Evolutionary conservation across 768 basidiomycete genomes (phyloP).

Genomic region (Tulasnella sp.): DNA sequence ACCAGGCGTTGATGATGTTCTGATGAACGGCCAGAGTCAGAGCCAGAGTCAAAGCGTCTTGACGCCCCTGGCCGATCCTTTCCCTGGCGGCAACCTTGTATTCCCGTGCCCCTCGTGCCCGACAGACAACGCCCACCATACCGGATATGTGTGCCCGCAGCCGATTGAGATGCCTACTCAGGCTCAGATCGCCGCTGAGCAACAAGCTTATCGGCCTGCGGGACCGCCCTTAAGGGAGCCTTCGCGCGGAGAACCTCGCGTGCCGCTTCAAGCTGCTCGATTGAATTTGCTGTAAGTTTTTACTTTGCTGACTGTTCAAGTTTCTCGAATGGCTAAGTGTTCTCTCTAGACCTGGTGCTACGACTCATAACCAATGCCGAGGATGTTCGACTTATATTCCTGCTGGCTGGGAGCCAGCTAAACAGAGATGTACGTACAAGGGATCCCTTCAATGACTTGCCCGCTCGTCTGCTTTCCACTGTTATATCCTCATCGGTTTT

Average conservation of each 20-base stretch:
- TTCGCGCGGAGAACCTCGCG: not conserved
- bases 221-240: conserved; percentile 5
- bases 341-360: conserved; percentile 2
- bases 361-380: conserved; percentile 1
- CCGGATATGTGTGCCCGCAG: conserved; percentile 5
- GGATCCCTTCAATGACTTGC: not conserved
- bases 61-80: not conserved
- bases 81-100: conserved; percentile 5
- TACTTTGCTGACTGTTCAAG: not conserved
- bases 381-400: conserved; percentile 14
- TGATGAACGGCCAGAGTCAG: conserved; percentile 6
- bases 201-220: conserved; percentile 9
- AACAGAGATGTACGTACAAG: conserved; percentile 4
- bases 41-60: not conserved
- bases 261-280: not conserved
- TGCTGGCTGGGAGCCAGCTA: not conserved
- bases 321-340: not conserved
- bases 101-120: conserved; percentile 14
- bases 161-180: conserved; percentile 1
- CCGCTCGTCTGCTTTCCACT: not conserved
- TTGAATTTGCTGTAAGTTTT: conserved; percentile 8
- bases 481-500: too few species aligned
- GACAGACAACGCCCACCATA: conserved; percentile 1
- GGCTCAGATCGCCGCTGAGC: conserved; percentile 7
- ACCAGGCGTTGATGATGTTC: not conserved